Evolutionary conservation across 2,329 filamentous ascomycete genomes (phyloP).

Genomic region (Xylariaceae sp.): DNA sequence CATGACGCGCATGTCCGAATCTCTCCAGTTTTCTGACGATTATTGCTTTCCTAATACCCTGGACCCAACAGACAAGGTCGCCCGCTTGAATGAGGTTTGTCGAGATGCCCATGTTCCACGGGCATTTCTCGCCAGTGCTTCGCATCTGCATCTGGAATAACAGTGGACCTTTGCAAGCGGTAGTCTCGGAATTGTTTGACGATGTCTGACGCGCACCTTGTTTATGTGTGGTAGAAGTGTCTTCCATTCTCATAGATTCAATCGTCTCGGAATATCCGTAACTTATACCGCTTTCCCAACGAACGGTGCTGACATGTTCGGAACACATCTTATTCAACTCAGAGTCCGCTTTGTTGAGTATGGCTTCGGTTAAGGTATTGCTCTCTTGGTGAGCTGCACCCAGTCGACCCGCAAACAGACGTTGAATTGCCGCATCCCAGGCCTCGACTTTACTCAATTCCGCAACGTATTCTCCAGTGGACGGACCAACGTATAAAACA

Average conservation of each 20-base stretch:
- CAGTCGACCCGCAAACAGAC: conserved; percentile 1
- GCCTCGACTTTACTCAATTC: background rate
- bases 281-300: background rate
- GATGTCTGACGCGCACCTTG: background rate
- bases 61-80: background rate
- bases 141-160: background rate
- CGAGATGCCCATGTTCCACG: background rate
- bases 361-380: background rate
- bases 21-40: background rate
- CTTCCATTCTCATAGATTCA: background rate
- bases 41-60: background rate
- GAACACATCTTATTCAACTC: background rate
- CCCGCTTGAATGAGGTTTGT: background rate
- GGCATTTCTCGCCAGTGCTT: background rate
- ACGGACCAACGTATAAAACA: conserved; percentile 6
- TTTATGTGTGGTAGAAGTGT: background rate
- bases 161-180: background rate
- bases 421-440: conserved; percentile 7
- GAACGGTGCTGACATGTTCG: conserved; percentile 4
- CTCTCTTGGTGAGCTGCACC: conserved; percentile 6
- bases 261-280: background rate
- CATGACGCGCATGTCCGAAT: background rate
- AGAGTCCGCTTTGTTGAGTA: background rate
- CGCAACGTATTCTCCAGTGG: background rate
- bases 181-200: background rate